Evolutionary conservation across 306 rosid genomes (phyloP).

Genomic region (Quercus engelmannii): DNA sequence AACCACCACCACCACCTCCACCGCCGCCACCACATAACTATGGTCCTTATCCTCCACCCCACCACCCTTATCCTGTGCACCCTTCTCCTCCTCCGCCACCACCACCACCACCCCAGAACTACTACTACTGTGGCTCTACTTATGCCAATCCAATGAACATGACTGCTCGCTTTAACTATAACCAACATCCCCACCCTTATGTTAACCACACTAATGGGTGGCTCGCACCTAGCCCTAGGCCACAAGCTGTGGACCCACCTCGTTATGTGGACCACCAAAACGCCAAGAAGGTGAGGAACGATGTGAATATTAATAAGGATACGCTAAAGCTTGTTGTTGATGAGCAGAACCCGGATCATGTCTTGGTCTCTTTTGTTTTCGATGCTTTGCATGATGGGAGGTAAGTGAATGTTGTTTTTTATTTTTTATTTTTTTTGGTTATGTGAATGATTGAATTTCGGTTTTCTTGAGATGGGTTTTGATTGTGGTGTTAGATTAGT

Average conservation of each 20-base stretch:
- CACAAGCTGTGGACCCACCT: conserved; percentile 37
- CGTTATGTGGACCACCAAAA: conserved; percentile 72
- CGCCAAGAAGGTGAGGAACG: conserved; percentile 74
- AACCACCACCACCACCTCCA: conserved; percentile 32
- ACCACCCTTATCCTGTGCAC: conserved; percentile 15
- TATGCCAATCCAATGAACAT: conserved; percentile 28
- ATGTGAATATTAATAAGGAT: conserved; percentile 76
- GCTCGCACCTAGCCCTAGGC: conserved; percentile 41
- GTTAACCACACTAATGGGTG: conserved; percentile 50
- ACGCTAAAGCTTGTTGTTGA: conserved; percentile 60
- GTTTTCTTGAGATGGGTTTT: background rate
- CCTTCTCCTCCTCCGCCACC: conserved; percentile 20
- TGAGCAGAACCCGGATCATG: conserved; percentile 56
- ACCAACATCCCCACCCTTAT: conserved; percentile 29
- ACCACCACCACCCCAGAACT: conserved; percentile 32
- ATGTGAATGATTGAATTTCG: background rate
- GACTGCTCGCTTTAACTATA: conserved; percentile 31
- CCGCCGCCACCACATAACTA: conserved; percentile 37
- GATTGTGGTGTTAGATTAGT: background rate
- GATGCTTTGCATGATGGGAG: conserved; percentile 82
- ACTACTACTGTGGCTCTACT: conserved; percentile 42
- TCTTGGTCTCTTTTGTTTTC: conserved; percentile 72
- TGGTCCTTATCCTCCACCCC: conserved; percentile 26
- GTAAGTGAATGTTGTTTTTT: conserved; percentile 25
- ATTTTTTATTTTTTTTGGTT: background rate